A percentile compares a stretch with the other conserved stretches of the same genome.
Evolutionary conservation across 1,284 basidiomycete genomes (phyloP).

Genomic region (Austroboletus niveus): DNA sequence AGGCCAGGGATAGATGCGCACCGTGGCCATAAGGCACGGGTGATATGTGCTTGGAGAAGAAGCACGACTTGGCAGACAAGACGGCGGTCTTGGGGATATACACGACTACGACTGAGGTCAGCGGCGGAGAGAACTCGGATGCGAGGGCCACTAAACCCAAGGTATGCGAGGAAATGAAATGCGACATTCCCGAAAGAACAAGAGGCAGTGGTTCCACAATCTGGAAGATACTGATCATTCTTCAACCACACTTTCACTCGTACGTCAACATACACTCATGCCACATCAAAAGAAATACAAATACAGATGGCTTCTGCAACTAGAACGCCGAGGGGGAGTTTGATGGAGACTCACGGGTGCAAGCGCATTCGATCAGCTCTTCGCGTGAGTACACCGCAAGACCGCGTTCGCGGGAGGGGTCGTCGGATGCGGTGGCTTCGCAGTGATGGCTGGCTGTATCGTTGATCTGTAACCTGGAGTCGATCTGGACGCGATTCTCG

Average conservation of each 20-base stretch:
- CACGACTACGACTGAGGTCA: constrained; percentile 46
- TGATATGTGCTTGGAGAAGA: constrained; percentile 42
- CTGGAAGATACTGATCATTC: constrained; percentile 5
- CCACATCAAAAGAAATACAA: background rate
- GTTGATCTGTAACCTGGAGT: constrained; percentile 42
- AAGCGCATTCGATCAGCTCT: constrained; percentile 35
- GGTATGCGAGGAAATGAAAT: constrained; percentile 1
- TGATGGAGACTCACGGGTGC: constrained; percentile 39
- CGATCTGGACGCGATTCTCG: constrained; percentile 44
- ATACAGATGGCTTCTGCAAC: background rate
- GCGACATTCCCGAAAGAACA: background rate
- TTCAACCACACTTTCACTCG: background rate
- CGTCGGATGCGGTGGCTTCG: constrained; percentile 6
- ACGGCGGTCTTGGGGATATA: constrained; percentile 62
- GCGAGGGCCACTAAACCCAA: background rate
- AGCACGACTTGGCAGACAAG: constrained; percentile 60
- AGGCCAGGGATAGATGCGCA: constrained; percentile 57
- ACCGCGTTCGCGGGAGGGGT: constrained; percentile 25
- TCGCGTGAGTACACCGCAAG: constrained; percentile 42
- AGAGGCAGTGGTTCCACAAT: constrained; percentile 1
- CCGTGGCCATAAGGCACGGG: constrained; percentile 51
- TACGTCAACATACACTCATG: background rate
- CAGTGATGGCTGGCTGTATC: background rate
- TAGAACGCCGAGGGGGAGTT: constrained; percentile 8
- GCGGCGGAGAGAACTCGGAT: background rate